Conservation (phyloP, 805 yeast species). For the Candida schatavii region DNA sequence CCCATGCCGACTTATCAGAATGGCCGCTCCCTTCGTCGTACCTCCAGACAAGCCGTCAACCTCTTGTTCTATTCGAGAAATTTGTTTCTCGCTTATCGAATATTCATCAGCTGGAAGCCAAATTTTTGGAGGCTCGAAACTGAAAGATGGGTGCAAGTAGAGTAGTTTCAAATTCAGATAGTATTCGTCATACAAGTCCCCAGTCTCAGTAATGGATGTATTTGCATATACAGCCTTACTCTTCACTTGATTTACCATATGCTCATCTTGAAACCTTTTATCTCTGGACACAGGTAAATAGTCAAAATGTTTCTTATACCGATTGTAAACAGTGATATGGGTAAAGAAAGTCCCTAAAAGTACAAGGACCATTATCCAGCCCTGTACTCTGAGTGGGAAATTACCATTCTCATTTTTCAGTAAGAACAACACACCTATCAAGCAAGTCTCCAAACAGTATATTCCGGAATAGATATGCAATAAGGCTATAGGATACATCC, state of each 20-base stretch:
- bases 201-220: background rate
- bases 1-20: conserved; percentile 12
- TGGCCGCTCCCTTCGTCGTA: conserved; percentile 22
- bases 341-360: conserved; percentile 54
- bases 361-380: conserved; percentile 49
- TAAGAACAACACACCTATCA: conserved; percentile 72
- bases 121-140: conserved; percentile 31
- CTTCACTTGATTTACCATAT: background rate
- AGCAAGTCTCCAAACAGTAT: conserved; percentile 74
- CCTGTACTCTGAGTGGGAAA: conserved; percentile 46
- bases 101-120: conserved; percentile 41
- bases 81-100: conserved; percentile 26
- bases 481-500: conserved; percentile 69
- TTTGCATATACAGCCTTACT: background rate
- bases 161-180: conserved; percentile 23
- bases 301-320: conserved; percentile 32
- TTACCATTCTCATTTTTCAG: conserved; percentile 48
- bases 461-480: conserved; percentile 77
- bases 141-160: conserved; percentile 38
- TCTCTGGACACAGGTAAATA: conserved; percentile 28
- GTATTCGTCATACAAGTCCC: conserved; percentile 4
- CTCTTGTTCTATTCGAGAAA: conserved; percentile 14
- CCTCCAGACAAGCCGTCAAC: conserved; percentile 19
- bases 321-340: conserved; percentile 50
- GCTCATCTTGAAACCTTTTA: conserved; percentile 5